Evolutionary conservation across 2,329 filamentous ascomycete genomes (phyloP), one percentile per base, ranked within the genome.

Genomic region (Elsinoe australis): DNA sequence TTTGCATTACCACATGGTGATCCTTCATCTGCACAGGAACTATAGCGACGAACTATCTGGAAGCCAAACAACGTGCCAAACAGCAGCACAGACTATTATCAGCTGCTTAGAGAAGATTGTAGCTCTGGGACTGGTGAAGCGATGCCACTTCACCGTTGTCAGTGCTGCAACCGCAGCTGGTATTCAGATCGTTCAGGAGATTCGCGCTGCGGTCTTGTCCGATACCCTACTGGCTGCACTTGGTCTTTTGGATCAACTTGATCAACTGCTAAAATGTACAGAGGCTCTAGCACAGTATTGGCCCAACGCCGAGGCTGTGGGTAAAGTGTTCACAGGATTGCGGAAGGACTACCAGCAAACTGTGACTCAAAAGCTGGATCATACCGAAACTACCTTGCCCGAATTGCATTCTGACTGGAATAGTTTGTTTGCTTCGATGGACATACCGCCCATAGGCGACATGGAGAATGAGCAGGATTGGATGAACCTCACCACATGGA

Each of bases 71-170:
- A 33, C 44, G 8, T 47, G 44, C 29, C 10, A 17, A 12, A 21
- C 31, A 26, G 44, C 44, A 24, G 28, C 44, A 10, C 26, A 47
- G 19, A 26, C 44, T 8, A 47, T 47, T n/a, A 19, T 22, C 9
- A 47, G 31, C 31, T 33, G 19, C 24, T 14, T 47, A 4, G 44
- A 35, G 10, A 9, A 15, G 6, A 17, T 47, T 14, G 5, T 14
- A 3, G 26, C 9, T 7, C 14, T 21, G 3, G 28, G 19, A 5
- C 10, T 21, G 15, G 7, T 47, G 3, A 24, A 15, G 12, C 6
- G 44, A 26, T 47, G 44, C 21, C 44, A 47, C 21, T 33, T 35
- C 28, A 47, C 19, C 5, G 31, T 47, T 4, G 44, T 47, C 7
- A 47, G 44, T 24, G 44, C 44, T 6, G 44, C 31, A 5, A 47